A percentile compares a stretch with the other conserved stretches of the same genome.
Conservation (phyloP, 495 filamentous ascomycete genomes). For the Lichina pygmaea region DNA sequence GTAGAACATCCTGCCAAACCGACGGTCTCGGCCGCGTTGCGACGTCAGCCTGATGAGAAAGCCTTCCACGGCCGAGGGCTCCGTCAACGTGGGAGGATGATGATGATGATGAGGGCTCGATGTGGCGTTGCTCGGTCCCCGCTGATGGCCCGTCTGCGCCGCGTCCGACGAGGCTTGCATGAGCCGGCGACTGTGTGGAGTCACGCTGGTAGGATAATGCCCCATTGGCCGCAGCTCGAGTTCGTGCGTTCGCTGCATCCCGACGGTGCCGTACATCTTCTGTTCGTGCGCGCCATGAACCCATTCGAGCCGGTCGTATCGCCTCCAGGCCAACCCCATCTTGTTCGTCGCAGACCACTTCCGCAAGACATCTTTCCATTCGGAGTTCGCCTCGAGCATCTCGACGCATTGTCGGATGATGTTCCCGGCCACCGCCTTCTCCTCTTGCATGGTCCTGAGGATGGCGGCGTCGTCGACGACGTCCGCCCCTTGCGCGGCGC, state of each 20-base stretch:
- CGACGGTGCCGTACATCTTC: conserved; percentile 49
- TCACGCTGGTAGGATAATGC: conserved; percentile 34
- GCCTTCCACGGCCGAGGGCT: conserved; percentile 42
- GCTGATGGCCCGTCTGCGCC: neutral
- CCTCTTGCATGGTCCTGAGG: conserved; percentile 19
- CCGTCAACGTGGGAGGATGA: conserved; percentile 8
- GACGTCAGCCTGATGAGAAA: conserved; percentile 45
- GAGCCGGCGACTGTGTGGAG: conserved; percentile 1
- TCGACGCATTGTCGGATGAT: conserved; percentile 31
- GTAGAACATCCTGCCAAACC: conserved; percentile 36
- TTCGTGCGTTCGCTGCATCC: conserved; percentile 47
- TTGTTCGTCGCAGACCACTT: conserved; percentile 31
- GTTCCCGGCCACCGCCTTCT: conserved; percentile 24
- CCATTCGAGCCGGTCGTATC: conserved; percentile 56
- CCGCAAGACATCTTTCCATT: conserved; percentile 36
- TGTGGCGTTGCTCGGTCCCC: neutral
- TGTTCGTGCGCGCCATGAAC: conserved; percentile 40
- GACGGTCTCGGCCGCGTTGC: conserved; percentile 30
- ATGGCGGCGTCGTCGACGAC: conserved; percentile 19
- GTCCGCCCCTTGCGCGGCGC: conserved; percentile 11
- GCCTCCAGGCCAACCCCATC: conserved; percentile 50
- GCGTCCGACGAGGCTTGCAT: conserved; percentile 14
- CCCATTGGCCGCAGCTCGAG: conserved; percentile 44
- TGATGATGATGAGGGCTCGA: too few species aligned
- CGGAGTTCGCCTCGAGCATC: conserved; percentile 26